Conservation (phyloP, 2,329 filamentous ascomycete species). For the Epicoccum sorghinum region DNA sequence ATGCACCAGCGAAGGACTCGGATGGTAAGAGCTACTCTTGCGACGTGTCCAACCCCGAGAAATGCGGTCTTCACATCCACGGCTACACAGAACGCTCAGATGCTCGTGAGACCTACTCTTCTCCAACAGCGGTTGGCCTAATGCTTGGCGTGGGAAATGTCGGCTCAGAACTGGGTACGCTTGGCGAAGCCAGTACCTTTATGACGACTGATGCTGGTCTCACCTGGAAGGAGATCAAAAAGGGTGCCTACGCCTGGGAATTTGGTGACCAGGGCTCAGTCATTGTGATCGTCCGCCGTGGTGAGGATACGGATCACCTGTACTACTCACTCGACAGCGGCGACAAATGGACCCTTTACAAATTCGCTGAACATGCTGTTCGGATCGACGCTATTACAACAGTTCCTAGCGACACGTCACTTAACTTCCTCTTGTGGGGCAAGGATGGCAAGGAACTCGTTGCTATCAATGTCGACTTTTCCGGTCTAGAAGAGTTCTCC, state of each 20-base stretch:
- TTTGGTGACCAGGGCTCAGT: conserved; percentile 95
- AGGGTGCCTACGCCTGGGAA: conserved; percentile 90
- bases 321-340: conserved; percentile 85
- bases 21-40: conserved; percentile 77
- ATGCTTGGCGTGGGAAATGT: conserved; percentile 95
- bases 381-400: conserved; percentile 82
- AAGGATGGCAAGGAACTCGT: conserved; percentile 63
- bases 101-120: conserved; percentile 84
- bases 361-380: conserved; percentile 74
- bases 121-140: conserved; percentile 83
- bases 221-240: conserved; percentile 82
- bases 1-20: conserved; percentile 72
- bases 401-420: conserved; percentile 83
- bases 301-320: conserved; percentile 68
- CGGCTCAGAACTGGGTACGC: conserved; percentile 69
- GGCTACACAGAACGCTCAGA: conserved; percentile 91
- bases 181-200: conserved; percentile 83
- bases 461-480: conserved; percentile 88
- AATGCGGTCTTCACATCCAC: conserved; percentile 90
- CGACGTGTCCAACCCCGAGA: conserved; percentile 61
- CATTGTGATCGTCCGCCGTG: conserved; percentile 81
- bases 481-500: conserved; percentile 68
- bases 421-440: conserved; percentile 92
- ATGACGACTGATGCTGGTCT: conserved; percentile 91
- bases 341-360: conserved; percentile 74